These are phyloP conservation scores for Candida sanyiensis DNA, from an alignment of 805 yeast species.

Conservation along the genomic window DNA sequence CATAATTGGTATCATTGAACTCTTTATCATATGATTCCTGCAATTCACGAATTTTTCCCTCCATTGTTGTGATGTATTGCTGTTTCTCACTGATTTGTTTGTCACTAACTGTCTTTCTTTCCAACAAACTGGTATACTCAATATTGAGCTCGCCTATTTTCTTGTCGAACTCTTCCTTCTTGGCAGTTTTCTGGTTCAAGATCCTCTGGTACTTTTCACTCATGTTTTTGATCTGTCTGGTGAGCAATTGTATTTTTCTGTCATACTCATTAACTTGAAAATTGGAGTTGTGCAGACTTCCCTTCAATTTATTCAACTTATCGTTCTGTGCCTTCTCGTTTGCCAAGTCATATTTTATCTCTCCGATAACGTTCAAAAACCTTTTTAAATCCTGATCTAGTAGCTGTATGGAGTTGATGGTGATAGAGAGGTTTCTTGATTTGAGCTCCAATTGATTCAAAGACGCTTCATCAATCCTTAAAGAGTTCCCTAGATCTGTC, in stretches of 20 bases:
- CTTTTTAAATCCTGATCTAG: constrained; percentile 19
- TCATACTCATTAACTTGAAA: constrained; percentile 26
- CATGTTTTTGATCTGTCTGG: constrained; percentile 34
- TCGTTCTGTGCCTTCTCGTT: constrained; percentile 13
- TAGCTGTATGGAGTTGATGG: constrained; percentile 53
- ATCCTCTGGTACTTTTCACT: constrained; percentile 37
- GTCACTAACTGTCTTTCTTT: constrained; percentile 35
- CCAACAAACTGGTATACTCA: constrained; percentile 32
- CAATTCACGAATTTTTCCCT: constrained; percentile 30
- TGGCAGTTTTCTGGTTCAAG: constrained; percentile 32
- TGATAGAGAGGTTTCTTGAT: constrained; percentile 43
- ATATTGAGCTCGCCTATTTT: constrained; percentile 32
- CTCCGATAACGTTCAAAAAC: constrained; percentile 21
- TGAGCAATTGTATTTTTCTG: constrained; percentile 34
- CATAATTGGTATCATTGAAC: constrained; percentile 32
- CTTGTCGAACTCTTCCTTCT: constrained; percentile 29
- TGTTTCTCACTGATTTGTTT: constrained; percentile 32
- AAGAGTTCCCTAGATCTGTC: constrained; percentile 42
- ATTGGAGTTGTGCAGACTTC: constrained; percentile 15
- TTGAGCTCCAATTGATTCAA: constrained; percentile 40
- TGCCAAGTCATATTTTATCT: constrained; percentile 16
- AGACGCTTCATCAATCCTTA: constrained; percentile 35
- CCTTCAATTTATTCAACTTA: constrained; percentile 18
- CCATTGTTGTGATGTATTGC: constrained; percentile 33
- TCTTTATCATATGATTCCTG: constrained; percentile 35